These are phyloP conservation scores for Leptographium wingfieldii DNA, from an alignment of 2,329 filamentous ascomycete species.

Conservation along the genomic window DNA sequence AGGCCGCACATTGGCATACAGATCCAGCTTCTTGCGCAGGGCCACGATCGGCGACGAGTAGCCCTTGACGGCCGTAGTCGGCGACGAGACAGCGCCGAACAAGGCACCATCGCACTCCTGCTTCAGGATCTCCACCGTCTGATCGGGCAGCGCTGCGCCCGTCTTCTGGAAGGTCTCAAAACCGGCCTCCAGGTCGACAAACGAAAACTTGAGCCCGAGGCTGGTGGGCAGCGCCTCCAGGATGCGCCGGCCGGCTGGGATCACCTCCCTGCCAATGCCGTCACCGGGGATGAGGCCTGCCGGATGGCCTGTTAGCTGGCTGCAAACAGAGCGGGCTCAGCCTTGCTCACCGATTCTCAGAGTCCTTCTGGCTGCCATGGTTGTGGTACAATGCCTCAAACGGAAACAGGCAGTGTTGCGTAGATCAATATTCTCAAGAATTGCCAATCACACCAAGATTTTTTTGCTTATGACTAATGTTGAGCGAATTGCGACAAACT, in stretches of 20 bases:
- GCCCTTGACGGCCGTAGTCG: constrained; percentile 77
- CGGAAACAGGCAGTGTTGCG: not conserved
- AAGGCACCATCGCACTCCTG: constrained; percentile 90
- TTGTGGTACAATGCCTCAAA: constrained; percentile 19
- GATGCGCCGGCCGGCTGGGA: constrained; percentile 80
- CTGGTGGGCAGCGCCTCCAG: constrained; percentile 88
- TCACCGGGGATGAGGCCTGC: constrained; percentile 92
- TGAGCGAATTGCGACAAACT: too few relatives aligned
- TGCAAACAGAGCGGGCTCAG: not conserved
- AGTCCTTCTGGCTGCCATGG: constrained; percentile 46
- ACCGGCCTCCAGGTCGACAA: constrained; percentile 83
- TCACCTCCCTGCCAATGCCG: constrained; percentile 97
- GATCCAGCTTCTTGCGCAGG: constrained; percentile 83
- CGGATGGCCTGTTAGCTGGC: not conserved
- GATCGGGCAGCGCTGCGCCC: constrained; percentile 76
- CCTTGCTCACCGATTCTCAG: constrained; percentile 50
- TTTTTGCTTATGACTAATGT: too few relatives aligned
- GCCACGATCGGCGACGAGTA: constrained; percentile 97
- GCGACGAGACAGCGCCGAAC: constrained; percentile 91
- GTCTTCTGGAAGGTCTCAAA: constrained; percentile 89
- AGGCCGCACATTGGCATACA: constrained; percentile 95
- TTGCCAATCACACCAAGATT: too few relatives aligned
- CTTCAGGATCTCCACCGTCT: constrained; percentile 79
- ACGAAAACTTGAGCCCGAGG: constrained; percentile 86
- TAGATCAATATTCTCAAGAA: not conserved